phyloP scores from a whole-genome alignment of 2,329 filamentous ascomycete species.

The Alternaria triticimaculans region DNA sequence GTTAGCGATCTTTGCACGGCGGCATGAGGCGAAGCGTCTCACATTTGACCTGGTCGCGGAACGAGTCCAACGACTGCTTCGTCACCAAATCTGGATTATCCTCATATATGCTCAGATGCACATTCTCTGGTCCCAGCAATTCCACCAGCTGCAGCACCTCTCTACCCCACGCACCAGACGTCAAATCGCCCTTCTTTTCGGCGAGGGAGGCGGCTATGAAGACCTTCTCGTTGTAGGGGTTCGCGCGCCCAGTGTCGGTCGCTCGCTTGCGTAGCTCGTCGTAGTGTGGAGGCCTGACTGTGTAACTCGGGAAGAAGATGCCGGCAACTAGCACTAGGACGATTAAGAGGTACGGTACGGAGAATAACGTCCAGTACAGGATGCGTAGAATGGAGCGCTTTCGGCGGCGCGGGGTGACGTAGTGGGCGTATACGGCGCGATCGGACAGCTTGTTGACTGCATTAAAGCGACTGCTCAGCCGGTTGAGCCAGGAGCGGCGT shows the following conservation, averaged over 20 bases:
- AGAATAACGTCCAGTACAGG: constrained; percentile 41
- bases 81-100: constrained; percentile 69
- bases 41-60: constrained; percentile 61
- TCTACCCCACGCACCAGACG: constrained; percentile 69
- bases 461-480: constrained; percentile 23
- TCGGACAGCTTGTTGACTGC: constrained; percentile 37
- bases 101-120: constrained; percentile 76
- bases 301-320: constrained; percentile 64
- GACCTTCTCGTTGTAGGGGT: constrained; percentile 67
- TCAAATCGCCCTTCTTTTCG: constrained; percentile 66
- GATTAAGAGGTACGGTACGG: constrained; percentile 40
- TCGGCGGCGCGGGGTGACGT: constrained; percentile 41
- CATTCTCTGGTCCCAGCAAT: constrained; percentile 70
- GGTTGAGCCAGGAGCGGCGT: constrained; percentile 35
- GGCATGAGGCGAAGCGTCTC: constrained; percentile 5
- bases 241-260: constrained; percentile 52
- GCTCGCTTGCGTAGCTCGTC: constrained; percentile 48
- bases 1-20: constrained; percentile 10
- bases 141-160: constrained; percentile 68
- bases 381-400: constrained; percentile 41
- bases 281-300: constrained; percentile 61
- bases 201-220: constrained; percentile 77
- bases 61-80: constrained; percentile 59
- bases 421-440: constrained; percentile 39
- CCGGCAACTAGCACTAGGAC: constrained; percentile 53